Evolutionary conservation across 331 rosid species (phyloP), one percentile per base, ranked within the genome.

Genomic region (Ulmus americana): DNA sequence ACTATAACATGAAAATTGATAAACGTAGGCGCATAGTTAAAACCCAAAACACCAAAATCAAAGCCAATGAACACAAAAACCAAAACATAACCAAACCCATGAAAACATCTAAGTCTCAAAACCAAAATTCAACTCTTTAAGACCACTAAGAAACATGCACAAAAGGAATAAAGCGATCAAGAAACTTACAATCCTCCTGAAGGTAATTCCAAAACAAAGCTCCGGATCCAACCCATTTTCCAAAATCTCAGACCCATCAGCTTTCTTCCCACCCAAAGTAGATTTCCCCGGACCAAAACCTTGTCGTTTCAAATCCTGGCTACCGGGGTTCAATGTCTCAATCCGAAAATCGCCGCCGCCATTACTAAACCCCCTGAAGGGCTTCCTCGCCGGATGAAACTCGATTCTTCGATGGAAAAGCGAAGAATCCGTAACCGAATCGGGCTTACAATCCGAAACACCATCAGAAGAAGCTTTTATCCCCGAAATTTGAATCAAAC

Each of bases 151-250:
- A 45, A 13, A 1, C 47, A 2, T 6, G n/a, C 7, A 16, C 57
- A 38, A 41, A 13, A 16, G 75, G 56, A 9, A 54, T 74, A 71
- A 28, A 9, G 44, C 8, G 35, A 67, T 54, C 5, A 10, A 58
- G 7, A 8, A 49, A 71, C 96, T 92, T 64, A 92, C 98, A 62
- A 92, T 89, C 72, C 86, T 84, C 44, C 95, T 79, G 59, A 79
- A 70, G 45, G 98, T 85, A 59, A 85, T 87, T 6, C 86, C 88
- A 20, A 92, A 72, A 72, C 88, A 83, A 77, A 92, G 86, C 82
- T 92, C 98, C 28, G 95, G 95, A 82, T 92, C 97, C 79, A 85
- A 79, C 65, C 89, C 96, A 52, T 43, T 63, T 12, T 92, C 97
- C 14, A 71, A 63, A 55, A 66, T 73, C 71, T 89, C 97, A 6